These are phyloP conservation scores for Fusarium gaditjirri DNA, from an alignment of 2,329 filamentous ascomycete genomes.

Conservation along the genomic window DNA sequence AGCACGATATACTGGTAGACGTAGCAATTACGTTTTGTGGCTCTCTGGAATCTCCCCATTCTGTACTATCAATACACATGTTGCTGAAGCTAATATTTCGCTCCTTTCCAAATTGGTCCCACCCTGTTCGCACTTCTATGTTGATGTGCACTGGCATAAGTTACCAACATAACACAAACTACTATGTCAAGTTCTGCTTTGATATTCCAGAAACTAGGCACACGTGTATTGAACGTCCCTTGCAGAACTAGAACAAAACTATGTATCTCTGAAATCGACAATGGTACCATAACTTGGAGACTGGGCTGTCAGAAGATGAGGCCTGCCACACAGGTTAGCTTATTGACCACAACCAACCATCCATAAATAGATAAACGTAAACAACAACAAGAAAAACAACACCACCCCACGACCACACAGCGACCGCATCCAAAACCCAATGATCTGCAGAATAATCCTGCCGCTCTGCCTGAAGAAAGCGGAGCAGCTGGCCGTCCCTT, in stretches of 20 bases:
- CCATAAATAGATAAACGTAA: constrained; percentile 14
- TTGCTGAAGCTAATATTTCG: constrained; percentile 14
- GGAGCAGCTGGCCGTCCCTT: constrained; percentile 31
- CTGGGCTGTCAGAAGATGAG: constrained; percentile 24
- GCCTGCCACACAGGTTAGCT: constrained; percentile 14
- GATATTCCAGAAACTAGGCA: constrained; percentile 40
- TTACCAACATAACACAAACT: not conserved
- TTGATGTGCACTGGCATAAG: not conserved
- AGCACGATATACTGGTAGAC: constrained; percentile 7
- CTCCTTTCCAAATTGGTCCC: constrained; percentile 9
- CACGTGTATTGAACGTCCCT: constrained; percentile 26
- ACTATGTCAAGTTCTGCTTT: constrained; percentile 1
- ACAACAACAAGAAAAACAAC: constrained; percentile 11
- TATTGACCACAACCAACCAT: not conserved
- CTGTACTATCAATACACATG: not conserved
- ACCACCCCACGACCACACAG: constrained; percentile 10
- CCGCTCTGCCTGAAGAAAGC: not conserved
- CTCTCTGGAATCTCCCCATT: not conserved
- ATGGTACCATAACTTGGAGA: constrained; percentile 6
- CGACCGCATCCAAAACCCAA: not conserved
- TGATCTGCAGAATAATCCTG: constrained; percentile 17
- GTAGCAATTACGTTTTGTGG: constrained; percentile 7
- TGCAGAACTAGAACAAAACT: constrained; percentile 26
- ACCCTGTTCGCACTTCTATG: constrained; percentile 4
- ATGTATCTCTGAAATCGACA: not conserved